These are phyloP conservation scores for Arthrobotrys megalospora DNA, from an alignment of 2,329 filamentous ascomycete genomes.

Conservation along the genomic window DNA sequence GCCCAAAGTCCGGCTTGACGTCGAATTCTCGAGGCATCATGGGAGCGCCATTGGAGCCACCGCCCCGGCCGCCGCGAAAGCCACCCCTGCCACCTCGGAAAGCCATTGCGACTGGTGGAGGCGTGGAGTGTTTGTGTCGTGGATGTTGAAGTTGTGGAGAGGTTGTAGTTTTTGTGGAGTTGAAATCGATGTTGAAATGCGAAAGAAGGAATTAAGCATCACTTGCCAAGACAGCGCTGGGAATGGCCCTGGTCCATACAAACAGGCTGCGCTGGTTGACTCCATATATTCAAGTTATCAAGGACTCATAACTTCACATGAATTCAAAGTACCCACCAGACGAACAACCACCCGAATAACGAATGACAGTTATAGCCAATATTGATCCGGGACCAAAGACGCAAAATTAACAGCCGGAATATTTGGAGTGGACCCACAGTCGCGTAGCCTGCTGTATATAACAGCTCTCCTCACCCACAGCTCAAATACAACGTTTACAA, in stretches of 20 bases:
- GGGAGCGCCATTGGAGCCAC: conserved; percentile 57
- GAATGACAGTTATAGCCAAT: too few relatives aligned
- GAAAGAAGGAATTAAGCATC: conserved; percentile 2
- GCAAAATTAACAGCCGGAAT: too few relatives aligned
- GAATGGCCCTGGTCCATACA: not conserved
- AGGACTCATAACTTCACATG: too few relatives aligned
- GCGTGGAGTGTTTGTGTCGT: not conserved
- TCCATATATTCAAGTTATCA: too few relatives aligned
- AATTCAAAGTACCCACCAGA: too few relatives aligned
- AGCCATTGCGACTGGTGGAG: conserved; percentile 34
- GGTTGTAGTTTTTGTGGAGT: not conserved
- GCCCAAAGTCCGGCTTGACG: conserved; percentile 64
- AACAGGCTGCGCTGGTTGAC: not conserved
- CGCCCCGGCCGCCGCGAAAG: conserved; percentile 61
- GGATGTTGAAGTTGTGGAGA: not conserved
- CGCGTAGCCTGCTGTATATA: too few relatives aligned
- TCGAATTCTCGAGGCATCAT: conserved; percentile 62
- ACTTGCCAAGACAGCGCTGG: conserved; percentile 1
- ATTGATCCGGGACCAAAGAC: too few relatives aligned
- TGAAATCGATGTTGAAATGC: conserved; percentile 23
- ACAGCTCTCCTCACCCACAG: too few relatives aligned
- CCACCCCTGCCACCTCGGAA: conserved; percentile 61
- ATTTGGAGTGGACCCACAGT: too few relatives aligned
- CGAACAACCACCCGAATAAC: too few relatives aligned
- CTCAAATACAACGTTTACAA: too few relatives aligned